phyloP scores from a whole-genome alignment of 1,284 basidiomycete species.

The Coniophora puteana region DNA sequence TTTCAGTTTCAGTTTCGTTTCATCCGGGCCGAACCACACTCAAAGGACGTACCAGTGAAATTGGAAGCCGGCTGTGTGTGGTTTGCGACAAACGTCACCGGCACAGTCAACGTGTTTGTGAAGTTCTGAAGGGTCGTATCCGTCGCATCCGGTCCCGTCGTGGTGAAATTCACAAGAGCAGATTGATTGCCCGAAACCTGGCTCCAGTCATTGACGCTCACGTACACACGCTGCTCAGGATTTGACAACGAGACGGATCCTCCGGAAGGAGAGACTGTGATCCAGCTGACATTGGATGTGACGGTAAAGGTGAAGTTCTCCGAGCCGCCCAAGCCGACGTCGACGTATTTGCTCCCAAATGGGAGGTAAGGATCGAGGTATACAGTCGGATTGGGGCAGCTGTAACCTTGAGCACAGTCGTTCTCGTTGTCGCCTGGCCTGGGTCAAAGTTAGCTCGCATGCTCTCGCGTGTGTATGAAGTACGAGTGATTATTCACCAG shows the following conservation, averaged over 20 bases:
- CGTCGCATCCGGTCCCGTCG: constrained; percentile 28
- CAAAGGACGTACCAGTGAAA: constrained; percentile 42
- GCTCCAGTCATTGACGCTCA: constrained; percentile 57
- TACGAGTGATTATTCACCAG: constrained; percentile 30
- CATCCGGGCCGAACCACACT: constrained; percentile 34
- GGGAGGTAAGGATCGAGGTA: constrained; percentile 51
- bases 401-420: constrained; percentile 48
- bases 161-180: constrained; percentile 35
- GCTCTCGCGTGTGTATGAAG: constrained; percentile 45
- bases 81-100: constrained; percentile 39
- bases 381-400: constrained; percentile 44
- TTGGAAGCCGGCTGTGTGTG: constrained; percentile 33
- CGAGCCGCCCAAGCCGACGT: constrained; percentile 61
- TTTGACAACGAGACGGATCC: constrained; percentile 48
- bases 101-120: constrained; percentile 17
- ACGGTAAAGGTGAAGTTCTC: constrained; percentile 53
- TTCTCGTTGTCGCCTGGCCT: constrained; percentile 64
- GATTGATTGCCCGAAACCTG: constrained; percentile 39
- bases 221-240: constrained; percentile 53
- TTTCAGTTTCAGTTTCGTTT: too few species aligned
- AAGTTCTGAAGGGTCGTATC: background rate
- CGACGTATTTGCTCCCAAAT: constrained; percentile 50
- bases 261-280: constrained; percentile 40
- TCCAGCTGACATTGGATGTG: constrained; percentile 50
- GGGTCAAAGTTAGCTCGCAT: constrained; percentile 48